A percentile compares a stretch with the other conserved stretches of the same genome.
These are phyloP conservation scores for Trametes cinnabarina DNA, from an alignment of 768 basidiomycete species.

Conservation along the genomic window DNA sequence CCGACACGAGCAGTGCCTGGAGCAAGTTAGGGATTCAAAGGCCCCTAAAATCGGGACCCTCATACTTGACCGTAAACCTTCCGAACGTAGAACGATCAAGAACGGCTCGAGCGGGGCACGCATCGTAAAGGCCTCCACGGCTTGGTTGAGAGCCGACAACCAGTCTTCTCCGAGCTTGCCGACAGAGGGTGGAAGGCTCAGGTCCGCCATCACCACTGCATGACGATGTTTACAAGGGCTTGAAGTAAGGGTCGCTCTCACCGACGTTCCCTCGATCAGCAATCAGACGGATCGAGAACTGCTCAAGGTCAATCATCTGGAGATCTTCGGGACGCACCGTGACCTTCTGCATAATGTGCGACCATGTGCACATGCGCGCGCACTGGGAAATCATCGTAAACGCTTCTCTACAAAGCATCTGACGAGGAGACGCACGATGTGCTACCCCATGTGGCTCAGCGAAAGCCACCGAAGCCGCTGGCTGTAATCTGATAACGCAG, in stretches of 20 bases:
- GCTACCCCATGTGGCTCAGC: no score
- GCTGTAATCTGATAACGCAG: background rate
- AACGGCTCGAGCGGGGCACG: background rate
- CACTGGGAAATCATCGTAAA: background rate
- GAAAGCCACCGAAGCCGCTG: background rate
- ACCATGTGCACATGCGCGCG: background rate
- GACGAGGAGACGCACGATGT: background rate
- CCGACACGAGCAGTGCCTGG: no score
- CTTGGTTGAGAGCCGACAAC: no score
- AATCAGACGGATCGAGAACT: background rate
- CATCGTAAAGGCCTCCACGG: background rate
- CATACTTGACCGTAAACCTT: background rate
- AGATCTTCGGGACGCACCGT: constrained; percentile 1
- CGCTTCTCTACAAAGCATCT: background rate
- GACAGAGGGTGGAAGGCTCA: no score
- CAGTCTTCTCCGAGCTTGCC: no score
- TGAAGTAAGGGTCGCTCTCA: no score
- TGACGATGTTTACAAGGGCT: no score
- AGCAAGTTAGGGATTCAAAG: no score
- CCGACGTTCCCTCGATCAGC: constrained; percentile 1
- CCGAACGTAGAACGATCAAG: no score
- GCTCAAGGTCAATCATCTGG: background rate
- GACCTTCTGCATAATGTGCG: background rate
- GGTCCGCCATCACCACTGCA: no score
- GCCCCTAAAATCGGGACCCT: no score